Base-by-base conservation (phyloP, 2,329 filamentous ascomycete genomes). In the Fusarium pseudocircinatum region DNA sequence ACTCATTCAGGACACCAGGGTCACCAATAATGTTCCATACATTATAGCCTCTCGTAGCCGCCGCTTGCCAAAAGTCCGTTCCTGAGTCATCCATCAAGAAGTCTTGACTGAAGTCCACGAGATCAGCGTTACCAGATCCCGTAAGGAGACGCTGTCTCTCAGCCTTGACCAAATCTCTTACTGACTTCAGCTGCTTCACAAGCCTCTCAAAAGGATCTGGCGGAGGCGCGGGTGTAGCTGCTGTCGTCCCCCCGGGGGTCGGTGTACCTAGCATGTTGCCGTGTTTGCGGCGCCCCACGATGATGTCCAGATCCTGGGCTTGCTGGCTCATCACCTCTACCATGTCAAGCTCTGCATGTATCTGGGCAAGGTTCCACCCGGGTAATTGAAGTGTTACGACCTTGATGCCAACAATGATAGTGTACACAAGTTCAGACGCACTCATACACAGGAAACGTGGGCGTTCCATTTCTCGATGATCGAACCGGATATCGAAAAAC, bases 381-480 rank as follows among this genome's bases (percentile, higher is more conserved):
- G 85, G 84, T 2, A 83, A 69, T 43, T 82, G 80, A 18, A 87
- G 78, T 16, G 82, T 84, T 65, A 85, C 80, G n/a, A 88, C 81
- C 75, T 85, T 85, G 24, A 88, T 81, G 43, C 80, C 82, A 1
- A 82, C 84, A 69, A 88, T 81, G 71, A 87, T 82, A 36, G 82
- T 81, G 70, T 84, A 87, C 56, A 85, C 81, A 50, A 85, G 82
- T 74, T 88, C 86, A 28, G 85, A 87, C 14, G 84, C 82, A 20
- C 82, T 81, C 60, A 87, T 80, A 73, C 83, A 83, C 20, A 85
- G 78, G 63, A 84, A 85, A 20, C 80, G 81, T 26, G 85, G 85
- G 36, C 78, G 76, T 22, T 82, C 80, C 3, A 81, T 61, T 65
- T 82, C 78, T 44, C 77, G 74, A 22, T 66, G 62, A 10, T 75